These are phyloP conservation scores for Aegle marmelos DNA, from an alignment of 345 rosid genomes.

Conservation along the genomic window DNA sequence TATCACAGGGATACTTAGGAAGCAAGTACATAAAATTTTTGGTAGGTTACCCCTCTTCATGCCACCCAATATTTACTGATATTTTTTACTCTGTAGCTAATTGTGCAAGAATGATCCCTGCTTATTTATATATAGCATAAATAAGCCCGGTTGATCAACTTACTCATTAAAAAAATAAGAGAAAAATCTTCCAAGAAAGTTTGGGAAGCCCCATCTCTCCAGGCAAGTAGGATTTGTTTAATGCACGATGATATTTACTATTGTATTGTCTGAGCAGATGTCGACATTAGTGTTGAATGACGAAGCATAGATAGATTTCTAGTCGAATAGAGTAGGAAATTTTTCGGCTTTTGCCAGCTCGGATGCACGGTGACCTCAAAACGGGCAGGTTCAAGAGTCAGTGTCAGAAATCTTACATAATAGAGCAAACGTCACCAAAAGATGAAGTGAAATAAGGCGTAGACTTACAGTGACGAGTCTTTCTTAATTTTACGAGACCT, in stretches of 20 bases:
- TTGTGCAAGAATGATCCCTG: background rate
- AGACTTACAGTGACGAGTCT: background rate
- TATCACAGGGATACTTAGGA: conserved; percentile 1
- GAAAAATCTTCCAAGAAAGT: background rate
- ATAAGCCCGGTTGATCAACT: background rate
- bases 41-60: conserved; percentile 3
- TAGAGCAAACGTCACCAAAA: background rate
- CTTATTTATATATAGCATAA: background rate
- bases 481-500: background rate
- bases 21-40: background rate
- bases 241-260: background rate
- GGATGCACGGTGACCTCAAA: background rate
- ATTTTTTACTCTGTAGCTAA: background rate
- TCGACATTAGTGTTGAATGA: background rate
- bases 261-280: background rate
- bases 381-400: background rate
- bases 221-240: background rate
- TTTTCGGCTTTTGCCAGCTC: background rate
- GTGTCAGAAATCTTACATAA: background rate
- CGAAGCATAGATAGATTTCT: background rate
- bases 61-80: background rate
- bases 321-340: background rate
- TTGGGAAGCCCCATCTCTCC: background rate
- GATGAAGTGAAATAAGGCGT: background rate
- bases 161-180: background rate